Percentiles rank a stretch among this genome's conserved stretches.
Conservation (phyloP, 2,329 filamentous ascomycete species). For the Penicillium griseofulvum region DNA sequence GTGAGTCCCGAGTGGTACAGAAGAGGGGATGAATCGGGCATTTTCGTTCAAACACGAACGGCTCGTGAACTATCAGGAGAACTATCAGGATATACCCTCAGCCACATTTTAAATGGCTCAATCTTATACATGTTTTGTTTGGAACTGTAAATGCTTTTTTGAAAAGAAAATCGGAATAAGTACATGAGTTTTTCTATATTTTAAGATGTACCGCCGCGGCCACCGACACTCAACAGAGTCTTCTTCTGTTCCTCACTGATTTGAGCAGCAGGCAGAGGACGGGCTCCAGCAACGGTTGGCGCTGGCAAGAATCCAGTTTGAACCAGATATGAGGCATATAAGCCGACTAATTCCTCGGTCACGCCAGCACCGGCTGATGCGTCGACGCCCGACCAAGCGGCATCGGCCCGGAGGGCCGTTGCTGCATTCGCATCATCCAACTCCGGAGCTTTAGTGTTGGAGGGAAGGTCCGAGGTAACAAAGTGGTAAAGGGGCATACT, state of each 20-base stretch:
- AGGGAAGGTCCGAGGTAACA: slow-evolving; percentile 67
- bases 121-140: not conserved
- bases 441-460: slow-evolving; percentile 68
- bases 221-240: slow-evolving; percentile 53
- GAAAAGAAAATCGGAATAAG: not conserved
- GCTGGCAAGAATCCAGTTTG: slow-evolving; percentile 60
- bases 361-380: slow-evolving; percentile 58
- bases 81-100: not conserved
- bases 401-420: slow-evolving; percentile 62
- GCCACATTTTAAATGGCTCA: not conserved
- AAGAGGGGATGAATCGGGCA: not conserved
- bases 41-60: not conserved
- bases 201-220: slow-evolving; percentile 45
- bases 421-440: slow-evolving; percentile 71
- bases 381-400: slow-evolving; percentile 57
- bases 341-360: slow-evolving; percentile 59
- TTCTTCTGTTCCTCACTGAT: slow-evolving; percentile 49
- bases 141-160: not conserved
- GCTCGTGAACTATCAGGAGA: not conserved
- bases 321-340: slow-evolving; percentile 63
- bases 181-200: not conserved
- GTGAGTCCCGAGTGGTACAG: slow-evolving; percentile 2
- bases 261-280: slow-evolving; percentile 45
- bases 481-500: slow-evolving; percentile 71
- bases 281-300: slow-evolving; percentile 26